These are phyloP conservation scores for Pleurotus sapidus DNA, from an alignment of 768 basidiomycete genomes.

Conservation along the genomic window DNA sequence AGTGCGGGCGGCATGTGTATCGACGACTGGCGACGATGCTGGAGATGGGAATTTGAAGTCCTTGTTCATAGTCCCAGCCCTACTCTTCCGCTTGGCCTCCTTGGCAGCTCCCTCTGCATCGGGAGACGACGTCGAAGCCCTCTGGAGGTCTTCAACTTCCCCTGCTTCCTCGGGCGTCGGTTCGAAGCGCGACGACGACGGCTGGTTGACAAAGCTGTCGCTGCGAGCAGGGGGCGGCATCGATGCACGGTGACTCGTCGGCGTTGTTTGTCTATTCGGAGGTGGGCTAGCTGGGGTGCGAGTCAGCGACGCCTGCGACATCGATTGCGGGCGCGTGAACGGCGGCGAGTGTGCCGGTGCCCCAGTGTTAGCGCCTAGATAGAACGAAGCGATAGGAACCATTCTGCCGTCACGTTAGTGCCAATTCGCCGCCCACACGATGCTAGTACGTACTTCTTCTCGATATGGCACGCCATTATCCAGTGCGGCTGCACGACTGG, in stretches of 20 bases:
- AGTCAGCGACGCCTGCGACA: slow-evolving; percentile 65
- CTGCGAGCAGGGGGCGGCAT: slow-evolving; percentile 59
- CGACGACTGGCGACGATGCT: slow-evolving; percentile 27
- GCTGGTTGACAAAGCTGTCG: slow-evolving; percentile 39
- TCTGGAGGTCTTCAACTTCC: slow-evolving; percentile 27
- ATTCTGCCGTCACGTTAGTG: slow-evolving; percentile 48
- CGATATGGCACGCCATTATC: slow-evolving; percentile 85
- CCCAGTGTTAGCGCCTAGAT: slow-evolving; percentile 67
- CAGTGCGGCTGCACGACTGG: slow-evolving; percentile 95
- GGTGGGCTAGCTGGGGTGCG: slow-evolving; percentile 37
- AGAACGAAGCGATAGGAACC: slow-evolving; percentile 81
- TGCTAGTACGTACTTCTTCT: slow-evolving; percentile 70
- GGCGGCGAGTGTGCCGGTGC: slow-evolving; percentile 39
- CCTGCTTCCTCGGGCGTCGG: slow-evolving; percentile 46
- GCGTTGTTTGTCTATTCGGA: slow-evolving; percentile 26
- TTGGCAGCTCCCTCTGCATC: slow-evolving; percentile 23
- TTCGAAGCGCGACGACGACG: slow-evolving; percentile 37
- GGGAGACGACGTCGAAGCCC: slow-evolving; percentile 8
- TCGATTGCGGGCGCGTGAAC: slow-evolving; percentile 62
- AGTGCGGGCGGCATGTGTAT: slow-evolving; percentile 13
- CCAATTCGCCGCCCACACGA: slow-evolving; percentile 1
- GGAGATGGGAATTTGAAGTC: slow-evolving; percentile 69
- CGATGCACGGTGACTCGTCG: slow-evolving; percentile 55
- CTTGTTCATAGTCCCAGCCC: slow-evolving; percentile 75
- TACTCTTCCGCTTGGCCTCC: slow-evolving; percentile 45